These are phyloP conservation scores for Candida bentonensis DNA, from an alignment of 805 yeast species.

Conservation along the genomic window DNA sequence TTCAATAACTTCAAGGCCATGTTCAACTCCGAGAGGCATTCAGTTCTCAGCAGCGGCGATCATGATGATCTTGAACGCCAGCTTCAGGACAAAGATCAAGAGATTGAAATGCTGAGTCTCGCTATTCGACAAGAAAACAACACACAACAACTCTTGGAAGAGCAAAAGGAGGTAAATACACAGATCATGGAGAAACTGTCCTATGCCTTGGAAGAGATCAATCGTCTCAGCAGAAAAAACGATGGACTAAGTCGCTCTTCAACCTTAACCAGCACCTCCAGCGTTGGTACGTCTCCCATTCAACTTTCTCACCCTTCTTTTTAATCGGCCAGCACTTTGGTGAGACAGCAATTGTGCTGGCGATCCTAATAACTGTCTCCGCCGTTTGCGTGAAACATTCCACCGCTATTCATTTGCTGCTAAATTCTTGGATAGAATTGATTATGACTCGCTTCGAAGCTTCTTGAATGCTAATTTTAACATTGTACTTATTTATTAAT, in stretches of 20 bases:
- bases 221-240: not conserved
- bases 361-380: not conserved
- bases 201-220: not conserved
- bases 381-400: not conserved
- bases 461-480: too few relatives aligned
- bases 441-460: too few relatives aligned
- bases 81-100: not conserved
- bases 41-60: not conserved
- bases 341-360: constrained; percentile 1
- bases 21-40: not conserved
- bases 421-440: too few relatives aligned
- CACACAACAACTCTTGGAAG: not conserved
- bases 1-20: not conserved
- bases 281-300: not conserved
- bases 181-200: constrained; percentile 1
- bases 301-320: not conserved
- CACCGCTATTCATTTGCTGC: too few relatives aligned
- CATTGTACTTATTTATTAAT: not conserved
- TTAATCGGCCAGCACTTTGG: constrained; percentile 1
- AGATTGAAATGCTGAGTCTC: not conserved
- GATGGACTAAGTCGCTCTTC: not conserved
- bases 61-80: not conserved
- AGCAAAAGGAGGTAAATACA: not conserved
- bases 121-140: not conserved
- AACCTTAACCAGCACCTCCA: not conserved